phyloP scores from a whole-genome alignment of 345 rosid species.

The Aquilaria sinensis region DNA sequence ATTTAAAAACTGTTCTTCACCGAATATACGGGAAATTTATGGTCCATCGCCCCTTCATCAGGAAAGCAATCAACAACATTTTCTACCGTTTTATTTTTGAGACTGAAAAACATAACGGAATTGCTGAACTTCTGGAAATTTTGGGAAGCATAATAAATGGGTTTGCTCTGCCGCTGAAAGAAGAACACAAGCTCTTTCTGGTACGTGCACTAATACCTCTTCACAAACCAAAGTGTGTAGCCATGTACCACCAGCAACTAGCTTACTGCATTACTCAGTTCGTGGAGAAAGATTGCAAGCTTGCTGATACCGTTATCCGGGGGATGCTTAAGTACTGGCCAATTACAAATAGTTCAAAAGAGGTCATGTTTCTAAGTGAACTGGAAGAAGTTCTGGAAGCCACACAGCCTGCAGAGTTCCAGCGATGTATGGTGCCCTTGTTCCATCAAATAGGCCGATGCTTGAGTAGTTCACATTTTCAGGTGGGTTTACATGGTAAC shows the following conservation, averaged over 20 bases:
- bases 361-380: conserved; percentile 83
- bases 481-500: conserved; percentile 32
- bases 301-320: conserved; percentile 71
- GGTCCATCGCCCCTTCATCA: conserved; percentile 83
- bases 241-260: conserved; percentile 76
- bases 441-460: conserved; percentile 65
- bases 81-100: conserved; percentile 78
- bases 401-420: conserved; percentile 79
- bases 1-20: conserved; percentile 67
- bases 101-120: conserved; percentile 84
- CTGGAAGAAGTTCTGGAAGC: conserved; percentile 89
- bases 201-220: conserved; percentile 77
- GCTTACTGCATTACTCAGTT: conserved; percentile 82
- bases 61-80: conserved; percentile 77
- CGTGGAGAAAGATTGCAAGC: conserved; percentile 86
- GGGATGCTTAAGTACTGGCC: conserved; percentile 87
- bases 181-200: conserved; percentile 90
- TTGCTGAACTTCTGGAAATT: conserved; percentile 73
- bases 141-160: conserved; percentile 91
- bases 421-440: conserved; percentile 82
- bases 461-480: conserved; percentile 82
- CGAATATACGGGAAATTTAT: conserved; percentile 84
- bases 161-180: conserved; percentile 78
- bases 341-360: conserved; percentile 79
- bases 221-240: conserved; percentile 74